Percentiles rank a stretch among this genome's conserved stretches.
Conservation (phyloP, 345 rosid species). For the Brassica napus region Da-Ae NC_063436.1:18755001-18755500, state of each 20-base stretch:
- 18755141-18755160: constrained; percentile 20
- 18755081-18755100: constrained; percentile 52
- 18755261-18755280: no score
- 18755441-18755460: background rate
- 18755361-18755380: no score
- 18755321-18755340: no score
- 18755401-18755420: background rate
- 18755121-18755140: constrained; percentile 46
- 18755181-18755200: background rate
- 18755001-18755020: constrained; percentile 50
- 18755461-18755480: background rate
- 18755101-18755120: constrained; percentile 56
- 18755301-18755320: no score
- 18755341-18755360: no score
- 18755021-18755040: constrained; percentile 47
- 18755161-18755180: background rate
- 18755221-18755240: no score
- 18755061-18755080: constrained; percentile 67
- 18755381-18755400: background rate
- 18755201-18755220: background rate
- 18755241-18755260: no score
- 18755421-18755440: background rate
- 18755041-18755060: constrained; percentile 53
- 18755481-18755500: background rate
- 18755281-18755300: no score